Percentiles rank a stretch among this genome's conserved stretches.
These are phyloP conservation scores for Alternaria novae-zelandiae DNA, from an alignment of 2,329 filamentous ascomycete genomes.

Conservation along the genomic window DNA sequence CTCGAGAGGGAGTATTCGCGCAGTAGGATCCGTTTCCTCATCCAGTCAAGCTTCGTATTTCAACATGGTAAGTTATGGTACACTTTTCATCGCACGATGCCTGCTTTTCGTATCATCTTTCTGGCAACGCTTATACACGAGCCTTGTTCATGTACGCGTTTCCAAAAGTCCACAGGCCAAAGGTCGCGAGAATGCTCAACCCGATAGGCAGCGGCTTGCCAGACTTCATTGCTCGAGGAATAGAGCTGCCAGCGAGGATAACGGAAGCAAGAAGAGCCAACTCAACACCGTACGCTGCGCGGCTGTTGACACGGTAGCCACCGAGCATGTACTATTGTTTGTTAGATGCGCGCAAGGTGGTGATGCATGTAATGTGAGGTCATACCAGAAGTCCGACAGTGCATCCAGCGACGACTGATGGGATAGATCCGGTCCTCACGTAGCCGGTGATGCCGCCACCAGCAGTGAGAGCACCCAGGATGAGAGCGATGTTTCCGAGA, in stretches of 20 bases:
- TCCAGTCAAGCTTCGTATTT: background rate
- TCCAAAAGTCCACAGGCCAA: constrained; percentile 82
- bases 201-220: constrained; percentile 84
- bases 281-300: constrained; percentile 82
- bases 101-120: background rate
- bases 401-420: constrained; percentile 83
- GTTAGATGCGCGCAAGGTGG: background rate
- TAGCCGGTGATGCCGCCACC: constrained; percentile 89
- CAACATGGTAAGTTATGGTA: background rate
- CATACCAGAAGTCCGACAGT: constrained; percentile 74
- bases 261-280: constrained; percentile 85
- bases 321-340: constrained; percentile 70
- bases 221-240: constrained; percentile 84
- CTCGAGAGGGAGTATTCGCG: background rate
- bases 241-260: constrained; percentile 81
- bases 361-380: background rate
- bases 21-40: background rate
- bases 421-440: constrained; percentile 80
- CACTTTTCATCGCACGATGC: background rate
- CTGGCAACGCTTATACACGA: background rate
- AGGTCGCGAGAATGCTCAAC: constrained; percentile 78
- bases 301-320: constrained; percentile 77
- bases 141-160: constrained; percentile 59
- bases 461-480: constrained; percentile 82
- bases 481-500: constrained; percentile 70